Base-by-base conservation (phyloP, 2,329 filamentous ascomycete genomes). In the Apiospora marii region DNA sequence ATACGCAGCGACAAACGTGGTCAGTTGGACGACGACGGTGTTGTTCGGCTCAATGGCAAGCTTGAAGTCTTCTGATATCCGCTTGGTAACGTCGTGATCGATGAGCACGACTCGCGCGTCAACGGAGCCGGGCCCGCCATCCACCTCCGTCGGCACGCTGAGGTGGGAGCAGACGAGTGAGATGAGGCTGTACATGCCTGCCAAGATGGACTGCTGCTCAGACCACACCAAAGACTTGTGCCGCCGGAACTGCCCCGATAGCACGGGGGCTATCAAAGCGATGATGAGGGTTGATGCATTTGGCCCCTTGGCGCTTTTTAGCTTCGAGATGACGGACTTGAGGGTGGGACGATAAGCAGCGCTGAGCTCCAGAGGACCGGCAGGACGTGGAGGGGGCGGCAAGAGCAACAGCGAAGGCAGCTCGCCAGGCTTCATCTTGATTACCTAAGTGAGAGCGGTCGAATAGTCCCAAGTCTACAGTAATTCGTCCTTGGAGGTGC, bases 21-120 rank as follows among this genome's bases (percentile, higher is more conserved):
- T 80, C 8, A 92, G 82, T 71, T 89, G 85, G 37, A 86, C 81
- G 22, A 90, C 80, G 46, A 83, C 75, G 8, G 87, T 87, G 73
- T 83, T 85, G 73, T 87, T 88, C 10, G 80, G 74, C 68, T 84
- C 82, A 70, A 84, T 83, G 3, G 77, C 80, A 0, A 83, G 81
- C 4, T 81, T 80, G 30, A 78, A 79, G 48, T 84, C 82, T 1
- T 76, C 73, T 0, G 77, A 72, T 34, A 82, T 82, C 10, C 78
- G 77, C 37, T 79, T 78, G 1, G 77, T 79, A 16, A 76, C 80
- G 71, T 85, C 83, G 80, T 93, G 89, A 74, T 95, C 90, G 51
- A 98, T 83, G 44, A 97, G 86, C 41, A 98, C 79, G 22, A 98
- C 84, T 5, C 94, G 90, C 0, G 90, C 87, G 82, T 98, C 94